Evolutionary conservation across 169 alveolate genomes (phyloP), one percentile per base, ranked within the genome.

Genomic region (Plasmodium coatneyi): DNA sequence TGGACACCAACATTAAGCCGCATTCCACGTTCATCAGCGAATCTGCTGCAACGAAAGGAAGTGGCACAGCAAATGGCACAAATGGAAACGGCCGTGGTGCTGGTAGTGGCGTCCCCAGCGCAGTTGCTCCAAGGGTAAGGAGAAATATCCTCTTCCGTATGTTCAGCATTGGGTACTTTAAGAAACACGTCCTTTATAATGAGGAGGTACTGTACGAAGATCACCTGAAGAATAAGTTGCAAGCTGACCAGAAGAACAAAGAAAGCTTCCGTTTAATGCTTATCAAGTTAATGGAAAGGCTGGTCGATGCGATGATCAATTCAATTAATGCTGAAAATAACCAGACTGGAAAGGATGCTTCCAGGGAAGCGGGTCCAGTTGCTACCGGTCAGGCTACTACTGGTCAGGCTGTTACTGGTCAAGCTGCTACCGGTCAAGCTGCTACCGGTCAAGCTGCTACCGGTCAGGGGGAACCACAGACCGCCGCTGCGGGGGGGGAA

Each of bases 101-200:
- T 66, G 36, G 76, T 22, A 66, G 6, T n/a, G 22, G n/a, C n/a
- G 4, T 3, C 36, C n/a, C 81, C 46, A 43, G 12, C 46, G 32
- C 14, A 83, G 32, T 25, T 9, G 22, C 41, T n/a, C 46, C 14
- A 1, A 78, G 34, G 36, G 5, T 36, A 34, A 52, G 34, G 66
- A 86, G 32, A 86, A 74, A 46, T 36, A n/a, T 54, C 80, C 39
- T 74, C 41, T 86, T 34, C n/a, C 32, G 54, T 14, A 72, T 86
- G 2, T 54, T 86, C 66, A 34, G n/a, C 30, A 86, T 74, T 19
- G 41, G 78, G n/a, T 86, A 46, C 28, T 1, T 74, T 52, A 72
- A 74, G 41, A 86, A 74, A 0, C 93, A 86, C 66, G 93, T 86
- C 25, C 70, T 86, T 16, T 36, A 72, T 76, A 71, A 78, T 52